Percentiles rank a stretch among this genome's conserved stretches.
Conservation (phyloP, 2,329 filamentous ascomycete genomes). For the Grosmannia penicillata region DNA sequence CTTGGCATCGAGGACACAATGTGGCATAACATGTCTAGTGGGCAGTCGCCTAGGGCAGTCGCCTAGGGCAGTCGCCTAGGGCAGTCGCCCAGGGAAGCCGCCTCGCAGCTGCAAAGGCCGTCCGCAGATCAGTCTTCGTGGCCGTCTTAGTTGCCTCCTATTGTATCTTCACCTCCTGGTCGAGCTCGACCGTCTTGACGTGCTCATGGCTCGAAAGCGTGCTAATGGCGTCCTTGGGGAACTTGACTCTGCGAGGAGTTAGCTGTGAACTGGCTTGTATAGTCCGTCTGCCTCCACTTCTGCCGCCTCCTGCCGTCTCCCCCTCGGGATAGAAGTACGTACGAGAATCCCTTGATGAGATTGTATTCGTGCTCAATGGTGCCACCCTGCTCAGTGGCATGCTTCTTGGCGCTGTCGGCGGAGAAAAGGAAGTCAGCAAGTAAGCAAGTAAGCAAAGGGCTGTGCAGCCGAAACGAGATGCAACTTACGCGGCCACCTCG, state of each 20-base stretch:
- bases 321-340: conserved; percentile 33
- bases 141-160: conserved; percentile 35
- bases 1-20: too few relatives aligned
- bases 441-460: not conserved
- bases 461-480: too few relatives aligned
- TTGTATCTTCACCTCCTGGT: conserved; percentile 57
- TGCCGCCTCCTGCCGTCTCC: too few relatives aligned
- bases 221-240: conserved; percentile 49
- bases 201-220: conserved; percentile 55
- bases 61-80: too few relatives aligned
- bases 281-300: too few relatives aligned
- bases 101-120: too few relatives aligned
- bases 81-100: too few relatives aligned
- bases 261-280: not conserved
- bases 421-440: not conserved
- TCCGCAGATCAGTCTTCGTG: too few relatives aligned
- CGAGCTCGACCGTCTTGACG: conserved; percentile 60
- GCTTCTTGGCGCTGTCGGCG: conserved; percentile 54
- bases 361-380: conserved; percentile 72
- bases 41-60: too few relatives aligned
- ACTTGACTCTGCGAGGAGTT: conserved; percentile 45
- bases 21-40: too few relatives aligned
- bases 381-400: conserved; percentile 61
- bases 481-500: conserved; percentile 50
- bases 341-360: conserved; percentile 90